These are phyloP conservation scores for Gracilariopsis chorda DNA, from an alignment of 23 red algal genomes.

Conservation along the genomic window DNA sequence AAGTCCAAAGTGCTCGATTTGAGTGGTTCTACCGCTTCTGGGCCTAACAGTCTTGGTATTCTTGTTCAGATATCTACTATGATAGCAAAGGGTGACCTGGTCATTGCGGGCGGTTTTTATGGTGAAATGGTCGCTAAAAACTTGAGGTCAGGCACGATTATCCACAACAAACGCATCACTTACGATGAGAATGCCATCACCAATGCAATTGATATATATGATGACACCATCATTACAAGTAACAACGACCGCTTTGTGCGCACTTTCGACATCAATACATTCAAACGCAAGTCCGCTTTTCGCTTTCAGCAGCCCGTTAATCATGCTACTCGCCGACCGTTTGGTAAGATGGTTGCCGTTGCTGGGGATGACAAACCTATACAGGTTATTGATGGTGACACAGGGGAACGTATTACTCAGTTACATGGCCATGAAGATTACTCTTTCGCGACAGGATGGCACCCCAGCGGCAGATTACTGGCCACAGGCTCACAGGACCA, in stretches of 20 bases:
- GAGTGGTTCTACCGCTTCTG: conserved; percentile 44
- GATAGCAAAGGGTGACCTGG: conserved; percentile 47
- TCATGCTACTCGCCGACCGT: conserved; percentile 66
- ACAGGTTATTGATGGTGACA: conserved; percentile 60
- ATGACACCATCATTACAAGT: conserved; percentile 55
- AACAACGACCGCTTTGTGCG: conserved; percentile 85
- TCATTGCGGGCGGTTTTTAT: conserved; percentile 75
- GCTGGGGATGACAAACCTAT: conserved; percentile 72
- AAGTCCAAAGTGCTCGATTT: conserved; percentile 61
- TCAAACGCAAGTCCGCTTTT: conserved; percentile 30
- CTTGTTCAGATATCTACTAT: conserved; percentile 75
- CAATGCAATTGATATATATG: conserved; percentile 82
- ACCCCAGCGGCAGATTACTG: conserved; percentile 75
- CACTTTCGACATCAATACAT: conserved; percentile 75
- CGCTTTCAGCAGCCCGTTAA: conserved; percentile 71
- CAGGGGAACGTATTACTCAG: conserved; percentile 32
- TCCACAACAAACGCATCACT: conserved; percentile 74
- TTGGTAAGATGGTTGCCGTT: conserved; percentile 69
- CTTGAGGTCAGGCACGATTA: conserved; percentile 27
- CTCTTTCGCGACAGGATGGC: conserved; percentile 93
- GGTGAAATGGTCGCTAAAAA: conserved; percentile 83
- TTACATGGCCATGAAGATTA: conserved; percentile 80
- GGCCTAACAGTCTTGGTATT: conserved; percentile 27
- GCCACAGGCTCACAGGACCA: conserved; percentile 94
- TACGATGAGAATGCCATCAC: conserved; percentile 92